phyloP scores from a whole-genome alignment of 2,329 filamentous ascomycete species.

The Sordariomycetes sp. region DNA sequence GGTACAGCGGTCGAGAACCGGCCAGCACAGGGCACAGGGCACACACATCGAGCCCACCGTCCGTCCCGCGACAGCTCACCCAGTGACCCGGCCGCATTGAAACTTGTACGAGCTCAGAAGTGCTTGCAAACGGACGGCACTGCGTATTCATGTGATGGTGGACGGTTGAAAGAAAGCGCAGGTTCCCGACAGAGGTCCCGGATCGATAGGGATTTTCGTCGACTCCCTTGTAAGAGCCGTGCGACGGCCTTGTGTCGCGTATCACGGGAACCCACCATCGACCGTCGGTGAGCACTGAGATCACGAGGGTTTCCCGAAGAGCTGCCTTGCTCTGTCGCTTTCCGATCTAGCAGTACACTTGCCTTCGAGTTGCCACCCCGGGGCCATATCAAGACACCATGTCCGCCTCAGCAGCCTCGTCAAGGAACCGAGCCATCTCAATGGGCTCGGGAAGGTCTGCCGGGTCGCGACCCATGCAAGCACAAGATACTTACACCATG shows the following conservation, averaged over 20 bases:
- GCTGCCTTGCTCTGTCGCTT: not conserved
- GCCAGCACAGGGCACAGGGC: too few species aligned
- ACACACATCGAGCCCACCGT: too few species aligned
- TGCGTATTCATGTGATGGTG: constrained; percentile 1
- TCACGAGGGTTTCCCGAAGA: too few species aligned
- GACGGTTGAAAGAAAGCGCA: constrained; percentile 2
- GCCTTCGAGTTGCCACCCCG: not conserved
- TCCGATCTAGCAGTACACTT: not conserved
- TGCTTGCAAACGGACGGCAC: not conserved
- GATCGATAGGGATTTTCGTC: too few species aligned
- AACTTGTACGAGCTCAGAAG: not conserved
- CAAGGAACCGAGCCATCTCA: constrained; percentile 50
- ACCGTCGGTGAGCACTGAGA: too few species aligned
- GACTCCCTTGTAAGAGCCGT: too few species aligned
- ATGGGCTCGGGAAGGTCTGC: constrained; percentile 45
- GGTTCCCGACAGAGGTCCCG: constrained; percentile 2
- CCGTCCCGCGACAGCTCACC: too few species aligned
- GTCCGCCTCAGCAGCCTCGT: constrained; percentile 42
- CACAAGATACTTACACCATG: constrained; percentile 33
- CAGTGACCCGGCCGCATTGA: too few species aligned
- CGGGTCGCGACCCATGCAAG: constrained; percentile 1
- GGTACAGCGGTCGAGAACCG: too few species aligned
- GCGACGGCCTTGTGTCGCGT: too few species aligned
- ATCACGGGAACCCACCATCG: too few species aligned
- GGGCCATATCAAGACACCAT: constrained; percentile 37